Percentiles rank a stretch among this genome's conserved stretches.
phyloP scores from a whole-genome alignment of 169 alveolate species.

The Plasmodium berghei region DNA sequence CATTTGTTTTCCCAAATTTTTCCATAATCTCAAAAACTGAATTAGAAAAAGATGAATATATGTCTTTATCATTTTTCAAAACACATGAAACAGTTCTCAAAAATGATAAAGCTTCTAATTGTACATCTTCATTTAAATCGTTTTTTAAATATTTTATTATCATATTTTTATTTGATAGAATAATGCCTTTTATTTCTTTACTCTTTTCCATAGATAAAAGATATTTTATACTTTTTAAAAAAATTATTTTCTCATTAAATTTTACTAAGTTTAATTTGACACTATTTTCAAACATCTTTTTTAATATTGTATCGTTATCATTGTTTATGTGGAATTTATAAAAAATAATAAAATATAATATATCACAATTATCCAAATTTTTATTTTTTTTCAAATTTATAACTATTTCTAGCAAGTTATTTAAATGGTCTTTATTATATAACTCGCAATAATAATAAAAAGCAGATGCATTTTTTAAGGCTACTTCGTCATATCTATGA shows the following conservation, averaged over 20 bases:
- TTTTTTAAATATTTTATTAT: constrained; percentile 59
- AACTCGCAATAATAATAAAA: constrained; percentile 64
- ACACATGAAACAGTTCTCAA: constrained; percentile 7
- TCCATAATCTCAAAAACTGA: constrained; percentile 56
- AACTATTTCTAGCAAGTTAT: constrained; percentile 52
- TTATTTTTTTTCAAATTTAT: constrained; percentile 61
- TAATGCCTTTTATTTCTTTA: constrained; percentile 46
- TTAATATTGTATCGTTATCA: constrained; percentile 47
- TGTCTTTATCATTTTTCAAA: constrained; percentile 69
- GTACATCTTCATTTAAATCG: constrained; percentile 76
- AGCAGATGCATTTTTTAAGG: constrained; percentile 44
- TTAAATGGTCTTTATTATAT: constrained; percentile 36
- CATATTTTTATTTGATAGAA: constrained; percentile 23
- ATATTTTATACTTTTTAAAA: constrained; percentile 49
- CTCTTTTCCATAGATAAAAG: constrained; percentile 21
- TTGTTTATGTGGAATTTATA: constrained; percentile 66
- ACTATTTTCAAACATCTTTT: constrained; percentile 34
- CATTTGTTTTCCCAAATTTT: constrained; percentile 71
- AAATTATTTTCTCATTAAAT: constrained; percentile 62
- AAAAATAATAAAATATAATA: constrained; percentile 47
- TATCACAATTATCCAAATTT: constrained; percentile 30
- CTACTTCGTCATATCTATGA: constrained; percentile 72
- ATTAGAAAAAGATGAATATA: constrained; percentile 36
- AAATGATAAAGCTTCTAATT: constrained; percentile 41
- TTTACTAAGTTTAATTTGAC: constrained; percentile 48